These are phyloP conservation scores for Chrysoporthe austroafricana DNA, from an alignment of 2,329 filamentous ascomycete genomes.

Conservation along the genomic window DNA sequence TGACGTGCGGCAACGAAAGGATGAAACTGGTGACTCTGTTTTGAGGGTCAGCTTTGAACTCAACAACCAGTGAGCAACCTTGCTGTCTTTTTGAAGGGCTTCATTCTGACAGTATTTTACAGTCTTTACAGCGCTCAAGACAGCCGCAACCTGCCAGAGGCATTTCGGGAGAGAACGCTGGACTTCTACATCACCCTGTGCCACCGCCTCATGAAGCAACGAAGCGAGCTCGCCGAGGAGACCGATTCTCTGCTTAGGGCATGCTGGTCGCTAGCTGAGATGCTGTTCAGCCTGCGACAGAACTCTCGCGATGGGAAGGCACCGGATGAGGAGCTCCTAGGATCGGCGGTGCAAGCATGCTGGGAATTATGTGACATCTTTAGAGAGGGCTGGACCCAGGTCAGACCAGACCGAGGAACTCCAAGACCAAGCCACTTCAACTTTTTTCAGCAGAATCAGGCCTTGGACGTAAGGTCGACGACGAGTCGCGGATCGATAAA, in stretches of 20 bases:
- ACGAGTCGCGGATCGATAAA: conserved; percentile 53
- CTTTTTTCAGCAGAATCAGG: conserved; percentile 62
- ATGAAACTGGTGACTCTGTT: conserved; percentile 83
- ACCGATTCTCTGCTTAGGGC: conserved; percentile 83
- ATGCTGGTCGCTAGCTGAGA: conserved; percentile 90
- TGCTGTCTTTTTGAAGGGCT: not conserved
- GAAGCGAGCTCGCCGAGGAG: conserved; percentile 75
- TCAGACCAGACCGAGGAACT: conserved; percentile 83
- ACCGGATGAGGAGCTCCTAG: conserved; percentile 81
- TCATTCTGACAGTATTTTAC: conserved; percentile 33
- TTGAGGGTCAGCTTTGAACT: conserved; percentile 91
- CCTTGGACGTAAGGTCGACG: conserved; percentile 39
- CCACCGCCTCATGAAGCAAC: conserved; percentile 94
- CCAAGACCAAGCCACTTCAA: conserved; percentile 79
- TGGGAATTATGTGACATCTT: conserved; percentile 96
- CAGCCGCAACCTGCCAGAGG: conserved; percentile 74
- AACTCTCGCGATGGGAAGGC: conserved; percentile 73
- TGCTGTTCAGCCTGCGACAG: conserved; percentile 88
- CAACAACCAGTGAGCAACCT: conserved; percentile 74
- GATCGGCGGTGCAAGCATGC: conserved; percentile 87
- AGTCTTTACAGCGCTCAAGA: conserved; percentile 90
- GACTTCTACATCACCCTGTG: conserved; percentile 95
- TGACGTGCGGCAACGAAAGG: conserved; percentile 76
- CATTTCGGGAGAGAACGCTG: conserved; percentile 85
- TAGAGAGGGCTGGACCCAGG: conserved; percentile 87